Base-by-base conservation (phyloP, 78 protist genomes). In the Monosiga brevicollis region DNA sequence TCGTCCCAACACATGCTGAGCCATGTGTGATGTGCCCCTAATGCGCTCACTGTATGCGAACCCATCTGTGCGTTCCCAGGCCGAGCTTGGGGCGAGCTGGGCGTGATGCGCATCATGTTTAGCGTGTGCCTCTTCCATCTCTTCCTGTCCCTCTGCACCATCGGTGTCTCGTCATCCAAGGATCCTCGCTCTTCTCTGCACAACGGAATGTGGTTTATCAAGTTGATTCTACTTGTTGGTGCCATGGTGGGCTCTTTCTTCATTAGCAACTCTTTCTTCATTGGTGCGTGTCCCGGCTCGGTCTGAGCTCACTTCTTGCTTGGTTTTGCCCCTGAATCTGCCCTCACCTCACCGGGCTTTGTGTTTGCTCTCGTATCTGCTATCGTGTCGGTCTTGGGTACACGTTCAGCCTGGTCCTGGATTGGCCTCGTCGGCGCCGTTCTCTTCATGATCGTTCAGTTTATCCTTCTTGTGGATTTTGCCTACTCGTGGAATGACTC, bases 401-500 rank as follows among this genome's bases (percentile, higher is more conserved):
- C 41, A 73, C 74, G 2, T 6, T 70, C 74, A 49, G 43, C 26
- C 71, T 78, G 76, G 77, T n/a, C 81, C 55, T 10, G 11, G 41
- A 15, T 86, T 10, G 89, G 71, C 22, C 84, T 86, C 36, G 54
- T 81, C 26, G 83, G 86, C 71, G 78, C 87, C 0, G 0, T 42
- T 22, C 41, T 87, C 32, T 87, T 87, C 82, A 35, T 87, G 35
- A 26, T 87, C 62, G 22, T 87, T 1, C 90, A 83, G 78, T 55
- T 87, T 35, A 55, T 83, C 10, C 37, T 87, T 41, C 83, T 87
- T 42, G 62, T 87, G 11, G 86, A 87, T 75, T 82, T 87, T 71
- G 90, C 90, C 36, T 34, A 72, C 62, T 0, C 49, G 29, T 87
- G 90, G 90, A 43, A 32, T 74, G 87, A 77, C 54, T 1, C 55